A percentile compares a stretch with the other conserved stretches of the same genome.
These are phyloP conservation scores for Geosmithia morbida DNA, from an alignment of 2,329 filamentous ascomycete species.

Conservation along the genomic window DNA sequence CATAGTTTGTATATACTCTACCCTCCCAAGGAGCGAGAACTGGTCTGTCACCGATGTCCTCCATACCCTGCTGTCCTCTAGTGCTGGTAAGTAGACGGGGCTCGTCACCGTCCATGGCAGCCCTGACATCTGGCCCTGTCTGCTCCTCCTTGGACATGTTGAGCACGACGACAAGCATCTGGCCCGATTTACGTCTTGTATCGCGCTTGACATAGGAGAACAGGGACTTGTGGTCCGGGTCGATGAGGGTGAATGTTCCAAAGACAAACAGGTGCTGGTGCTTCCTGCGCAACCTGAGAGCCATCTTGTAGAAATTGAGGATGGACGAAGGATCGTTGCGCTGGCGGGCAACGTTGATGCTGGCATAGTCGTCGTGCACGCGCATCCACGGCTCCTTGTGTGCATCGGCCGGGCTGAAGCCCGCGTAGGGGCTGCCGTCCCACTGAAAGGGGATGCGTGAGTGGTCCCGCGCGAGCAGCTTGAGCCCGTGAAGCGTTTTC, in stretches of 20 bases:
- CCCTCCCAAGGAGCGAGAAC: constrained; percentile 13
- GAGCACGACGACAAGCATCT: constrained; percentile 23
- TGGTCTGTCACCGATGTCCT: constrained; percentile 1
- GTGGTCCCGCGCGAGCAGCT: constrained; percentile 47
- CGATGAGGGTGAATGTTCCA: constrained; percentile 40
- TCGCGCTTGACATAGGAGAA: constrained; percentile 39
- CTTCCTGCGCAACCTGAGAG: constrained; percentile 35
- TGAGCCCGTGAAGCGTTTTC: constrained; percentile 35
- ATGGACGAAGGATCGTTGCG: constrained; percentile 29
- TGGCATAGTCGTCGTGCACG: constrained; percentile 41
- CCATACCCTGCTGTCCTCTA: neutral
- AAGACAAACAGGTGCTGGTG: constrained; percentile 46
- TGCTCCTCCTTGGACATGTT: constrained; percentile 29
- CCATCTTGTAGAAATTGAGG: constrained; percentile 43
- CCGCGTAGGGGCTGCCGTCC: constrained; percentile 40
- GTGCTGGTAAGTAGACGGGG: constrained; percentile 13
- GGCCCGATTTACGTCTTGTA: constrained; percentile 6
- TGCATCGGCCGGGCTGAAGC: constrained; percentile 33
- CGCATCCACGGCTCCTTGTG: constrained; percentile 48
- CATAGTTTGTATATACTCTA: constrained; percentile 8
- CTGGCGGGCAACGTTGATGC: constrained; percentile 41
- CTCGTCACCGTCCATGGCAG: constrained; percentile 8
- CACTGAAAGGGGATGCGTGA: constrained; percentile 54
- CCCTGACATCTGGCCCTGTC: constrained; percentile 9
- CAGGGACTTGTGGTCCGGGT: constrained; percentile 33